Percentiles rank a stretch among this genome's conserved stretches.
These are phyloP conservation scores for Grifola frondosa DNA, from an alignment of 1,284 basidiomycete genomes.

Conservation along the genomic window DNA sequence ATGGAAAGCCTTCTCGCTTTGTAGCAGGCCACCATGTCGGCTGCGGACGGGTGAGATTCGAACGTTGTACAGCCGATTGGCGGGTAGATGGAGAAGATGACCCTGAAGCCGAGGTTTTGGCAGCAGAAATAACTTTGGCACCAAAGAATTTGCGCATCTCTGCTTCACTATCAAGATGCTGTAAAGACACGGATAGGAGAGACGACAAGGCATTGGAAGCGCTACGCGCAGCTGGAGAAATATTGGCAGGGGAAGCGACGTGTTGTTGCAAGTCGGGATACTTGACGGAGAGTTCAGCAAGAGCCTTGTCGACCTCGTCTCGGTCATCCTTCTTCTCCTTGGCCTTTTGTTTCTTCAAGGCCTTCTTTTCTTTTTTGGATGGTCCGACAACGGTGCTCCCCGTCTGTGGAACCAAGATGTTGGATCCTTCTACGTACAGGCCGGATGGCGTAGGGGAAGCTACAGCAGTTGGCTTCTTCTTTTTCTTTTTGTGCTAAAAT, in stretches of 20 bases:
- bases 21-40: conserved; percentile 62
- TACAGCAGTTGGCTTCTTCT: conserved; percentile 44
- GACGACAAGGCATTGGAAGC: conserved; percentile 43
- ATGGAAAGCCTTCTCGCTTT: conserved; percentile 71
- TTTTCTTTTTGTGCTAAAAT: conserved; percentile 43
- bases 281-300: conserved; percentile 81
- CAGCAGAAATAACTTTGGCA: conserved; percentile 74
- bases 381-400: conserved; percentile 25
- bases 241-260: conserved; percentile 16
- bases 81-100: conserved; percentile 24
- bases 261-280: conserved; percentile 54
- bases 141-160: conserved; percentile 94
- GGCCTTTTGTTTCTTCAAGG: conserved; percentile 59
- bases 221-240: conserved; percentile 24
- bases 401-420: conserved; percentile 9
- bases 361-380: conserved; percentile 39
- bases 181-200: conserved; percentile 73
- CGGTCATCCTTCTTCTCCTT: conserved; percentile 60
- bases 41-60: conserved; percentile 63
- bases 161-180: conserved; percentile 81
- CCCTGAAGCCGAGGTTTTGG: conserved; percentile 45
- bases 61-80: conserved; percentile 41
- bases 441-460: conserved; percentile 12
- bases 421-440: conserved; percentile 41
- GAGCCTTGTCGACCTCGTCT: conserved; percentile 81